These are phyloP conservation scores for Rhodotorula sp. DNA, from an alignment of 1,284 basidiomycete species.

Conservation along the genomic window DNA sequence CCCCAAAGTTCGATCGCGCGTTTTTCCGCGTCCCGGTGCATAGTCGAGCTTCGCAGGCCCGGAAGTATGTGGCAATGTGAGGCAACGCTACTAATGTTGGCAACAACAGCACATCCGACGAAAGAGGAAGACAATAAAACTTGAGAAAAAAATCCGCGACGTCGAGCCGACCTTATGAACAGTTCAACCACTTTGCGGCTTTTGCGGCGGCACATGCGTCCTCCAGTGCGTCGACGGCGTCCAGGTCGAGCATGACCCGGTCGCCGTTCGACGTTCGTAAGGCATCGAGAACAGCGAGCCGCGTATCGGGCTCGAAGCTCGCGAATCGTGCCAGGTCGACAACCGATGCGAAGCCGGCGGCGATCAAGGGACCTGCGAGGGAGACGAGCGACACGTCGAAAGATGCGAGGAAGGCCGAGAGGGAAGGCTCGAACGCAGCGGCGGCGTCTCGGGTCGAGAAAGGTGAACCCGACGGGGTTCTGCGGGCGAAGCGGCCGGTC, in stretches of 20 bases:
- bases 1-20: too few relatives aligned
- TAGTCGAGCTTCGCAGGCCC: too few relatives aligned
- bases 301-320: background rate
- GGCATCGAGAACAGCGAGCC: background rate
- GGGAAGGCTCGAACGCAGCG: background rate
- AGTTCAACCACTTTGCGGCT: background rate
- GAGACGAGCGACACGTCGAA: background rate
- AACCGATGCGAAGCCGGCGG: background rate
- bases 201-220: background rate
- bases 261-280: background rate
- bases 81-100: too few relatives aligned
- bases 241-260: background rate
- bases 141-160: too few relatives aligned
- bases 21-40: too few relatives aligned
- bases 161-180: too few relatives aligned
- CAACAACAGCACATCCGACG: too few relatives aligned
- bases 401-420: background rate
- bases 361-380: background rate
- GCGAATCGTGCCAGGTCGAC: background rate
- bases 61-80: too few relatives aligned
- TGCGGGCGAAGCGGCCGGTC: too few relatives aligned
- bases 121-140: too few relatives aligned
- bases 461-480: background rate
- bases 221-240: background rate
- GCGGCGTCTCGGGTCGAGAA: too few relatives aligned